phyloP scores from a whole-genome alignment of 2,329 filamentous ascomycete genomes.

The Hypoxylon sp. region DNA sequence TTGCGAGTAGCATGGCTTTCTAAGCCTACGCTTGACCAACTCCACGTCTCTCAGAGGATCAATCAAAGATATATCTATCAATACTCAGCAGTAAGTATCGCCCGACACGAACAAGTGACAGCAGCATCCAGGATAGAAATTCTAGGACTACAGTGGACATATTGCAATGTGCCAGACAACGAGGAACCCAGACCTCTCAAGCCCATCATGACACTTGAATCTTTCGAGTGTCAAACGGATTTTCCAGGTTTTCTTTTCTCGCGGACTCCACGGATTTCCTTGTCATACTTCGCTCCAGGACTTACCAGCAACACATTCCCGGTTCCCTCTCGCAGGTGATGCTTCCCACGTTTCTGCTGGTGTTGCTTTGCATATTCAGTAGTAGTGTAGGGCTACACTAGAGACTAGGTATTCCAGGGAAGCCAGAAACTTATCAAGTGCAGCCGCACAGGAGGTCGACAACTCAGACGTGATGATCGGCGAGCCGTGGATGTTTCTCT shows the following conservation, averaged over 20 bases:
- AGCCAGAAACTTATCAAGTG: slow-evolving; percentile 14
- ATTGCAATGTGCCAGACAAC: slow-evolving; percentile 21
- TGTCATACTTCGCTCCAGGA: slow-evolving; percentile 13
- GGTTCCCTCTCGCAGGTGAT: slow-evolving; percentile 20
- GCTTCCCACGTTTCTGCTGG: slow-evolving; percentile 35
- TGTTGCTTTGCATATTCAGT: slow-evolving; percentile 35
- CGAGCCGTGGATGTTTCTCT: slow-evolving; percentile 4
- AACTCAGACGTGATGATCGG: slow-evolving; percentile 6
- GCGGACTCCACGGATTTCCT: slow-evolving; percentile 30
- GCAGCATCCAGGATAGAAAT: slow-evolving; percentile 34
- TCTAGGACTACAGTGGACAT: slow-evolving; percentile 25
- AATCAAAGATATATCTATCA: slow-evolving; percentile 21
- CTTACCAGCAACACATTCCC: slow-evolving; percentile 14
- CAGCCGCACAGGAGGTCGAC: slow-evolving; percentile 19
- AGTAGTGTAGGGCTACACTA: slow-evolving; percentile 28
- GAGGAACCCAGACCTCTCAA: slow-evolving; percentile 14
- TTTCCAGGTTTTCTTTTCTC: slow-evolving; percentile 26
- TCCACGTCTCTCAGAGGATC: slow-evolving; percentile 42
- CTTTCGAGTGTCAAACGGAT: slow-evolving; percentile 24
- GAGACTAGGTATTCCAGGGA: slow-evolving; percentile 21
- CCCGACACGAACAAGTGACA: slow-evolving; percentile 44
- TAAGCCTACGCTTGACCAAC: slow-evolving; percentile 32
- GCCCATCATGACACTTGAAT: slow-evolving; percentile 22
- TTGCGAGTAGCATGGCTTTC: slow-evolving; percentile 26
- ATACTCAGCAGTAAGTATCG: slow-evolving; percentile 49